Evolutionary conservation across 2,329 filamentous ascomycete genomes (phyloP).

Genomic region (Neophaeococcomyces mojaviensis): DNA sequence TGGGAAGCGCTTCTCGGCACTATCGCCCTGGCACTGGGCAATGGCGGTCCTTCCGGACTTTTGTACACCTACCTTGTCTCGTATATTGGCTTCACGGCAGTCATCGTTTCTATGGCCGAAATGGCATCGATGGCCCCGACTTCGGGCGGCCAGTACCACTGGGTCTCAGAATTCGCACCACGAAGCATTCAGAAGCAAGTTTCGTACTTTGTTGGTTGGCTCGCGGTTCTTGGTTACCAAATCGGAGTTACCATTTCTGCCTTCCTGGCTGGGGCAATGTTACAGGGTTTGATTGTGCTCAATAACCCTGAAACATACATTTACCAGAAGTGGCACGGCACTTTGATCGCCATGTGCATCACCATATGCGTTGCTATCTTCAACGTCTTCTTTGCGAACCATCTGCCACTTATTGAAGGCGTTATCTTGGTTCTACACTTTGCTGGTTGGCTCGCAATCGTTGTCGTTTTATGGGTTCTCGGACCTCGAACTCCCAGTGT

Average conservation of each 20-base stretch:
- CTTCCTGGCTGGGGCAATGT: conserved; percentile 35
- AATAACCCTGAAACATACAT: conserved; percentile 32
- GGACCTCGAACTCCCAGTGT: conserved; percentile 29
- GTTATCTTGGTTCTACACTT: conserved; percentile 35
- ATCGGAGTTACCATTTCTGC: conserved; percentile 11
- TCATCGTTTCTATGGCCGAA: conserved; percentile 41
- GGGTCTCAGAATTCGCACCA: conserved; percentile 24
- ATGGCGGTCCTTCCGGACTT: conserved; percentile 31
- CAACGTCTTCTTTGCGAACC: conserved; percentile 33
- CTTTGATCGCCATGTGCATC: conserved; percentile 34
- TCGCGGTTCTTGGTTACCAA: conserved; percentile 24
- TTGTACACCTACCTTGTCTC: conserved; percentile 46
- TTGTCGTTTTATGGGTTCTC: conserved; percentile 36
- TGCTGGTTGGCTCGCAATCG: conserved; percentile 32
- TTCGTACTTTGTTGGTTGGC: conserved; percentile 25
- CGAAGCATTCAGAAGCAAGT: conserved; percentile 23
- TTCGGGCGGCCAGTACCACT: conserved; percentile 33
- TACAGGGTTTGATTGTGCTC: conserved; percentile 38
- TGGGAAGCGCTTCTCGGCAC: background rate
- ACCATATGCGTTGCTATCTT: conserved; percentile 30
- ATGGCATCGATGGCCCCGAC: conserved; percentile 39
- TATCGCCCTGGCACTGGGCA: conserved; percentile 7
- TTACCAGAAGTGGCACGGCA: conserved; percentile 36
- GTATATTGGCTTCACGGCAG: conserved; percentile 38
- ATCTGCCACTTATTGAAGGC: conserved; percentile 32